Conservation (phyloP, 83 land plant species). For the Picea abies region DNA sequence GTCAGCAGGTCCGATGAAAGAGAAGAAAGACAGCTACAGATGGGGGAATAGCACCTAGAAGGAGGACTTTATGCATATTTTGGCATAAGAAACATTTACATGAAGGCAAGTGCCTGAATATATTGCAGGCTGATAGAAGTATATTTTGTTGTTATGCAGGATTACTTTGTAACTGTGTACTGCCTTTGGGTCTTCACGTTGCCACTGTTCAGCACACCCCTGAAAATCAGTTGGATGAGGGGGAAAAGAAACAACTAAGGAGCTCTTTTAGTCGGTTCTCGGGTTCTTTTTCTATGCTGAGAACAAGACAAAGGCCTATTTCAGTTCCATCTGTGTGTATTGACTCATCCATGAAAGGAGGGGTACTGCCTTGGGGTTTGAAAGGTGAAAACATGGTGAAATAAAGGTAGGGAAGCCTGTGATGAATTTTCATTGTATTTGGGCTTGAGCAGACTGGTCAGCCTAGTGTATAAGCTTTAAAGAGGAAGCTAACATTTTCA, state of each 20-base stretch:
- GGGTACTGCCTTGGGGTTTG: constrained; percentile 12
- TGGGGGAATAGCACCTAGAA: background rate
- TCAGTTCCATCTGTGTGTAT: constrained; percentile 11
- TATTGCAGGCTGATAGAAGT: background rate
- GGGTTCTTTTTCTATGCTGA: background rate
- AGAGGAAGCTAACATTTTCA: background rate
- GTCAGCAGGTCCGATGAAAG: background rate
- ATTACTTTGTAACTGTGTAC: constrained; percentile 44
- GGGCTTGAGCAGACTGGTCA: background rate
- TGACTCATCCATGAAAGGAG: background rate
- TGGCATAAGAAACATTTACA: background rate
- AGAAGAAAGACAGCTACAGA: background rate
- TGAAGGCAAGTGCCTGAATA: background rate
- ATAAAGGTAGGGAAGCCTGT: background rate
- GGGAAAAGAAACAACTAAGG: constrained; percentile 3
- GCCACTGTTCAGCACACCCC: constrained; percentile 4
- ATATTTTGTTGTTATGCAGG: constrained; percentile 22
- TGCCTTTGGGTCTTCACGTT: constrained; percentile 42
- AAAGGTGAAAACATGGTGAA: background rate
- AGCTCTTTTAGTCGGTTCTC: constrained; percentile 2
- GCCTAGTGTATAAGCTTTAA: background rate
- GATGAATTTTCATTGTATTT: background rate
- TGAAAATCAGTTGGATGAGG: background rate
- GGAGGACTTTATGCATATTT: background rate
- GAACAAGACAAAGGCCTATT: constrained; percentile 2